phyloP scores from a whole-genome alignment of 2,329 filamentous ascomycete species.

The Furcasterigmium sp. region DNA sequence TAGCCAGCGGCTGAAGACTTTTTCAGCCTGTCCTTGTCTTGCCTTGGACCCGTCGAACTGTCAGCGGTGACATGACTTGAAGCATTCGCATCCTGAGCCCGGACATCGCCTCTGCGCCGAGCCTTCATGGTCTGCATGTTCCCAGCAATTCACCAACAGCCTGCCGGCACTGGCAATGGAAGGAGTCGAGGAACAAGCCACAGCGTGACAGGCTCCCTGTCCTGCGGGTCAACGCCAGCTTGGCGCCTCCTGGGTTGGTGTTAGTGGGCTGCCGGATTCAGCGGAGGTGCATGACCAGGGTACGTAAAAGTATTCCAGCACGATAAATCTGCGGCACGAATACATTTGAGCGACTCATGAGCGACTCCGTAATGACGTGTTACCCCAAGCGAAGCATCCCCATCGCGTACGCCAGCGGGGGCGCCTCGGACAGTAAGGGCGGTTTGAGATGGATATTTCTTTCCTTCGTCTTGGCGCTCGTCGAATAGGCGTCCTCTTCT shows the following conservation, averaged over 20 bases:
- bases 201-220: constrained; percentile 1
- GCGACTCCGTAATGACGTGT: not conserved
- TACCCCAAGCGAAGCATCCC: not conserved
- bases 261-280: too few relatives aligned
- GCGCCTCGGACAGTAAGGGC: too few relatives aligned
- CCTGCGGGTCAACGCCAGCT: constrained; percentile 1
- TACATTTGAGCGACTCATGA: constrained; percentile 1
- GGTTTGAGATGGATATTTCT: too few relatives aligned
- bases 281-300: not conserved
- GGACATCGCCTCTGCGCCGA: too few relatives aligned
- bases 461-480: not conserved
- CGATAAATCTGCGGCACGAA: not conserved
- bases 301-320: constrained; percentile 1
- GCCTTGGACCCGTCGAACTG: too few relatives aligned
- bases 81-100: too few relatives aligned
- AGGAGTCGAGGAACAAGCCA: not conserved
- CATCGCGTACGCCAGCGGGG: not conserved
- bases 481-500: not conserved
- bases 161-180: too few relatives aligned
- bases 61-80: too few relatives aligned
- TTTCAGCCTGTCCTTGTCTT: too few relatives aligned
- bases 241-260: not conserved
- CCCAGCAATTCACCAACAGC: too few relatives aligned
- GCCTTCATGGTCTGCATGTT: too few relatives aligned
- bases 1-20: too few relatives aligned